Base-by-base conservation (phyloP, 2,329 filamentous ascomycete species). In the Scedosporium boydii region DNA sequence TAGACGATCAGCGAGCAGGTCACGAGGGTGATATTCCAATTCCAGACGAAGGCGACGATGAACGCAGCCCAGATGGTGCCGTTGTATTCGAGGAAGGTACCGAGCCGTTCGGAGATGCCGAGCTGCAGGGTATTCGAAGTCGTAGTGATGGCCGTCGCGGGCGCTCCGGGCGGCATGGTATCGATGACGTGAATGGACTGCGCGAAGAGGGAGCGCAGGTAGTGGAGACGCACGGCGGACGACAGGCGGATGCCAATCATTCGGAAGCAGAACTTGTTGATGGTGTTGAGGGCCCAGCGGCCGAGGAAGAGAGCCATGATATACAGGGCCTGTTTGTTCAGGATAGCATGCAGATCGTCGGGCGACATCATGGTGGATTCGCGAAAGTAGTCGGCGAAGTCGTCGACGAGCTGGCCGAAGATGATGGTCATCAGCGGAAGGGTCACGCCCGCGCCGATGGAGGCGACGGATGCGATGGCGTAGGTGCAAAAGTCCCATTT, bases 271-370 rank as follows among this genome's bases (percentile, higher is more conserved):
- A 79, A 78, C 71, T 83, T 84, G 66, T 81, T 81, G 63, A 87
- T 75, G 65, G 89, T 91, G 64, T 82, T 83, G 46, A 89, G 74
- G 21, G 75, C 69, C 66, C 89, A 86, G 58, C 87, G 84, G 14
- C 76, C 87, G 44, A 91, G 72, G 71, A 91, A 92, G 5, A 92
- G 76, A 62, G 85, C 84, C 62, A 91, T 81, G 68, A 91, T 86
- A 71, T 87, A 90, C 0, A 92, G 74, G 1, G 82, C 85, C 48
- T 55, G 34, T 23, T 27, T 55, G 16, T 68, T 34, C n/a, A 23
- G 9, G 14, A 59, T 61, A 26, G 42, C 56, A 42, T 46, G 44
- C 34, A 27, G 18, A 26, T n/a, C n/a, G 10, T 16, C 16, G 16
- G 44, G 27, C 10, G 38, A 16, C 51, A 48, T 16, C 34, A 6